These are phyloP conservation scores for Cytospora leucostoma DNA, from an alignment of 2,329 filamentous ascomycete genomes.

Conservation along the genomic window DNA sequence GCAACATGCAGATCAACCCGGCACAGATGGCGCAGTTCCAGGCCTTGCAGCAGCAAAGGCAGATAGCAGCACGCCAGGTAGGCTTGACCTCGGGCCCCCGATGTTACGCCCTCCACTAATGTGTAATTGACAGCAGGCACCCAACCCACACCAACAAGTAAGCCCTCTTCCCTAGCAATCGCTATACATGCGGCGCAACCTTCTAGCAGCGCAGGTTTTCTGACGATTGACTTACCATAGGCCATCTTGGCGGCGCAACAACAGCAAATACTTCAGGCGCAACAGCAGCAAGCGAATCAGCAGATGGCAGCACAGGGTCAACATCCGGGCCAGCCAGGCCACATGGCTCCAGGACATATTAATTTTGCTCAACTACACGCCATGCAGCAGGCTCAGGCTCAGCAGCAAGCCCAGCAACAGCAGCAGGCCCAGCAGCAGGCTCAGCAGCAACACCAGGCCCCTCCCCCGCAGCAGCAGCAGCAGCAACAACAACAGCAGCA, in stretches of 20 bases:
- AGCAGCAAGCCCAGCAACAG: conserved; percentile 36
- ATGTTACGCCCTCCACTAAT: not conserved
- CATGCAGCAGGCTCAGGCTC: conserved; percentile 32
- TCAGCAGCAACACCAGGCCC: conserved; percentile 38
- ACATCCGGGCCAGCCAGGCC: conserved; percentile 50
- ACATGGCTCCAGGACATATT: conserved; percentile 51
- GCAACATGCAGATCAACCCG: conserved; percentile 44
- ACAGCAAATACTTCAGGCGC: conserved; percentile 44
- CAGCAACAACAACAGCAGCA: conserved; percentile 45
- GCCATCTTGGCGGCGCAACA: conserved; percentile 50
- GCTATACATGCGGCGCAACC: conserved; percentile 8
- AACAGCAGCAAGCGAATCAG: conserved; percentile 43
- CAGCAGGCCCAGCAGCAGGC: conserved; percentile 35
- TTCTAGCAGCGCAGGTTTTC: conserved; percentile 23
- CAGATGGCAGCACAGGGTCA: conserved; percentile 46
- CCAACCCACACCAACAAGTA: conserved; percentile 30
- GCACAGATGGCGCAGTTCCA: conserved; percentile 40
- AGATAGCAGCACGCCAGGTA: conserved; percentile 25
- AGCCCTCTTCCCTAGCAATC: conserved; percentile 29
- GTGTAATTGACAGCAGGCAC: conserved; percentile 27
- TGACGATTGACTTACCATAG: conserved; percentile 33
- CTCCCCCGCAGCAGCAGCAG: conserved; percentile 46
- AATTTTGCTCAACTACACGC: conserved; percentile 41
- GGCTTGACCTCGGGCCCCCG: not conserved
- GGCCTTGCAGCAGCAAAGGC: conserved; percentile 30